phyloP scores from a whole-genome alignment of 2,329 filamentous ascomycete genomes.

The Colletotrichum sp. region DNA sequence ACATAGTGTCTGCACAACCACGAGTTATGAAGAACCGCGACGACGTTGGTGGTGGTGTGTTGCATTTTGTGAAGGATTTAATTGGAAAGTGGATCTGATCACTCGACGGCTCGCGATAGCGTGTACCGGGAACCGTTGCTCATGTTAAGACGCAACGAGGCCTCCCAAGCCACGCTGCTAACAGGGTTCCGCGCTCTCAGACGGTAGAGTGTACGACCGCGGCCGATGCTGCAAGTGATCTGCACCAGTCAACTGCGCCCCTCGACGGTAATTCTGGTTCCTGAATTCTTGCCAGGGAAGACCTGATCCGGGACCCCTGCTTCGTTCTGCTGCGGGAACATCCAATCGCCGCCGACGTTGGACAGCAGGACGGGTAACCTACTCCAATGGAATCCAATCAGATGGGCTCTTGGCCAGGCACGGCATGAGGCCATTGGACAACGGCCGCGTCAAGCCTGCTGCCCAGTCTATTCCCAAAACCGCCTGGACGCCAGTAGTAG shows the following conservation, averaged over 20 bases:
- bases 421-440: constrained; percentile 14
- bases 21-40: constrained; percentile 3
- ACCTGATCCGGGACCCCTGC: neutral
- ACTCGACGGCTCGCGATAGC: neutral
- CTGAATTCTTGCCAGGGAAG: constrained; percentile 1
- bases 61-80: constrained; percentile 15
- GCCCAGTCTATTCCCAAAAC: constrained; percentile 5
- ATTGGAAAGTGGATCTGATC: constrained; percentile 18
- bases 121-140: neutral
- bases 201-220: neutral
- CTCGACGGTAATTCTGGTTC: constrained; percentile 19
- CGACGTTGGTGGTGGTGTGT: constrained; percentile 3
- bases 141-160: neutral
- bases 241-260: constrained; percentile 13
- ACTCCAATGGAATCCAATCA: neutral
- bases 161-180: neutral
- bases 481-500: neutral
- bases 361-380: neutral
- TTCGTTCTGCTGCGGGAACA: neutral
- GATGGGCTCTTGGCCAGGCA: neutral
- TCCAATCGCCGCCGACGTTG: constrained; percentile 6
- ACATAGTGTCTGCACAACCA: neutral
- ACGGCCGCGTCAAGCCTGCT: constrained; percentile 1
- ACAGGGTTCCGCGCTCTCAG: neutral
- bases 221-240: neutral